These are phyloP conservation scores for Pleurotus sapidus DNA, from an alignment of 768 basidiomycete species.

Conservation along the genomic window DNA sequence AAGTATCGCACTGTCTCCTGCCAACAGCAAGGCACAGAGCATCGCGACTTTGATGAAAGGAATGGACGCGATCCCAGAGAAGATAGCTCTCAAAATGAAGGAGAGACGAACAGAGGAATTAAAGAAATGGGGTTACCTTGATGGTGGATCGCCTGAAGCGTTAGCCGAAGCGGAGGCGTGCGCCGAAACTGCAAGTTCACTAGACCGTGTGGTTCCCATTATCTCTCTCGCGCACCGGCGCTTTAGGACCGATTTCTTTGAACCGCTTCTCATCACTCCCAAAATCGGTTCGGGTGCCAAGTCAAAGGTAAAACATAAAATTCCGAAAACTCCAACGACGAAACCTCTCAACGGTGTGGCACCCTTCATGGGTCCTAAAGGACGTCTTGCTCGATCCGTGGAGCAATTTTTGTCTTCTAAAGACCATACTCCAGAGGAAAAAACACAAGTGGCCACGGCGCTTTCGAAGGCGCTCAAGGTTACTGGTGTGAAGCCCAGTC, in stretches of 20 bases:
- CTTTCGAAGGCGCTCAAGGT: constrained; percentile 48
- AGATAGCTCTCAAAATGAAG: constrained; percentile 53
- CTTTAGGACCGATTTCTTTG: constrained; percentile 71
- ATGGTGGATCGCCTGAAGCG: constrained; percentile 43
- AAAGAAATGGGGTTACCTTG: constrained; percentile 67
- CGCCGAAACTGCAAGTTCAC: constrained; percentile 71
- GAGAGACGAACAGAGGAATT: constrained; percentile 63
- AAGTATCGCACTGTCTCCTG: constrained; percentile 31
- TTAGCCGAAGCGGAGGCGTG: constrained; percentile 61
- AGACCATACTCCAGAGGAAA: constrained; percentile 44
- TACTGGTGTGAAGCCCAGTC: constrained; percentile 58
- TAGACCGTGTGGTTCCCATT: constrained; percentile 65
- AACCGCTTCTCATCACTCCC: constrained; percentile 66
- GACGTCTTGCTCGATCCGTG: constrained; percentile 65
- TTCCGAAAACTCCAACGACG: constrained; percentile 27
- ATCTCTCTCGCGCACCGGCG: constrained; percentile 64
- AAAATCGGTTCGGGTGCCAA: constrained; percentile 36
- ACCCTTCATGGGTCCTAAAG: constrained; percentile 48
- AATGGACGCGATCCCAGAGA: constrained; percentile 56
- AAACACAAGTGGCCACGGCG: constrained; percentile 41
- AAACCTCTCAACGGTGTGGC: constrained; percentile 28
- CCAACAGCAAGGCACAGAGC: constrained; percentile 39
- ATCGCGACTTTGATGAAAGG: constrained; percentile 1
- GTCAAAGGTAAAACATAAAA: constrained; percentile 47
- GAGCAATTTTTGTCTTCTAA: constrained; percentile 60